phyloP scores from a whole-genome alignment of 306 rosid genomes.

The Leucaena leucocephala region DNA sequence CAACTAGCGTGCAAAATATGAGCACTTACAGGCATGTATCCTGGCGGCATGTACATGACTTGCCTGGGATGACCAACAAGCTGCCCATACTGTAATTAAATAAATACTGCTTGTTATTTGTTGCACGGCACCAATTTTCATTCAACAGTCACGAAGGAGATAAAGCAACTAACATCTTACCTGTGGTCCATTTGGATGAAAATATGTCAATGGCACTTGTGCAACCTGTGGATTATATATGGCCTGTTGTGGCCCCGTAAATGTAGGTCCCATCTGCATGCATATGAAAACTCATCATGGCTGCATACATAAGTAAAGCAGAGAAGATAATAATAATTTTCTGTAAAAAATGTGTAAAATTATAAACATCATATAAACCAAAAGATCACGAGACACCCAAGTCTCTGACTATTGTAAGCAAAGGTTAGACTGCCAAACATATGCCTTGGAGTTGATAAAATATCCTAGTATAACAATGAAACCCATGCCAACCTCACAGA shows the following conservation, averaged over 20 bases:
- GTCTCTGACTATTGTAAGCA: background rate
- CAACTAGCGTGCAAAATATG: background rate
- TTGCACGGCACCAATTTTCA: slow-evolving; percentile 19
- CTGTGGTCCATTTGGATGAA: slow-evolving; percentile 87
- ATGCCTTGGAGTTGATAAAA: background rate
- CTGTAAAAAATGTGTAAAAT: background rate
- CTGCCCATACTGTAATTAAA: slow-evolving; percentile 81
- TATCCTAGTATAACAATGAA: slow-evolving; percentile 13
- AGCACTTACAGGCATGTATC: slow-evolving; percentile 84
- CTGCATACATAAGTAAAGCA: slow-evolving; percentile 17
- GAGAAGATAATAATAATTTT: background rate
- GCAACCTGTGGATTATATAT: slow-evolving; percentile 71
- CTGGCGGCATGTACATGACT: slow-evolving; percentile 78
- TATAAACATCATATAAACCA: background rate
- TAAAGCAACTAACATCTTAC: slow-evolving; percentile 43
- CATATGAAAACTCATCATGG: slow-evolving; percentile 26
- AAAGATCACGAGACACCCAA: background rate
- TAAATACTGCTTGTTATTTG: slow-evolving; percentile 28
- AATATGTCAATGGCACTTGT: slow-evolving; percentile 68
- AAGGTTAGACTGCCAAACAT: background rate
- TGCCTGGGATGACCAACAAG: slow-evolving; percentile 84
- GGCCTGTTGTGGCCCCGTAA: slow-evolving; percentile 74
- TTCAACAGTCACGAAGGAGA: slow-evolving; percentile 13
- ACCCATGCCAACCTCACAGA: background rate
- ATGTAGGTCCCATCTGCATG: slow-evolving; percentile 77